These are phyloP conservation scores for Pseudocercospora macadamiae DNA, from an alignment of 2,329 filamentous ascomycete species.

Conservation along the genomic window DNA sequence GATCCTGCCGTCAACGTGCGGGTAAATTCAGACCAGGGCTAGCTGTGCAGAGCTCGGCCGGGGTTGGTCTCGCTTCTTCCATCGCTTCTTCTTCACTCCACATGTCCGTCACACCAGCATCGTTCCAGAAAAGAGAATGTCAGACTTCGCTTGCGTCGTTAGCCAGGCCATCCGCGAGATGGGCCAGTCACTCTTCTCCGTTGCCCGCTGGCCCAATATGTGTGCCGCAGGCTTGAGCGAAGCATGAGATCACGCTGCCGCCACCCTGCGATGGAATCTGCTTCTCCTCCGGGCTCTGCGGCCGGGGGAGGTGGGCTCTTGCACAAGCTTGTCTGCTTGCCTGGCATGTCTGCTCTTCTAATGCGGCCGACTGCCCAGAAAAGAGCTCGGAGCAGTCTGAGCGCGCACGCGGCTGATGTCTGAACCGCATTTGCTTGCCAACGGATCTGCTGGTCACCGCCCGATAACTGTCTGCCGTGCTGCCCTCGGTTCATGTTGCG, in stretches of 20 bases:
- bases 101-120: conserved; percentile 13
- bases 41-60: not conserved
- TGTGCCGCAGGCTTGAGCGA: not conserved
- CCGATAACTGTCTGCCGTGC: conserved; percentile 1
- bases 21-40: conserved; percentile 7
- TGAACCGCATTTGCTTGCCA: conserved; percentile 2
- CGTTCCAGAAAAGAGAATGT: conserved; percentile 20
- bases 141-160: conserved; percentile 14
- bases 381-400: not conserved
- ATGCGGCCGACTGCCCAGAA: not conserved
- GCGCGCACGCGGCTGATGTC: not conserved
- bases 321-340: not conserved
- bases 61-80: not conserved
- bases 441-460: not conserved
- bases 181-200: not conserved
- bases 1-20: conserved; percentile 9
- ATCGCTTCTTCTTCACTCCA: not conserved
- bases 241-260: not conserved
- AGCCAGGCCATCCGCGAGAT: conserved; percentile 5
- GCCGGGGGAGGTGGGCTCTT: not conserved
- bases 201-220: conserved; percentile 12
- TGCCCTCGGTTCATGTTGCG: conserved; percentile 8
- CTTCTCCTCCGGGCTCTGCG: not conserved
- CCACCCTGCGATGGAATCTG: not conserved
- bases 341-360: too few relatives aligned